Evolutionary conservation across 768 basidiomycete species (phyloP).

Genomic region (Lactifluus hygrophoroides): DNA sequence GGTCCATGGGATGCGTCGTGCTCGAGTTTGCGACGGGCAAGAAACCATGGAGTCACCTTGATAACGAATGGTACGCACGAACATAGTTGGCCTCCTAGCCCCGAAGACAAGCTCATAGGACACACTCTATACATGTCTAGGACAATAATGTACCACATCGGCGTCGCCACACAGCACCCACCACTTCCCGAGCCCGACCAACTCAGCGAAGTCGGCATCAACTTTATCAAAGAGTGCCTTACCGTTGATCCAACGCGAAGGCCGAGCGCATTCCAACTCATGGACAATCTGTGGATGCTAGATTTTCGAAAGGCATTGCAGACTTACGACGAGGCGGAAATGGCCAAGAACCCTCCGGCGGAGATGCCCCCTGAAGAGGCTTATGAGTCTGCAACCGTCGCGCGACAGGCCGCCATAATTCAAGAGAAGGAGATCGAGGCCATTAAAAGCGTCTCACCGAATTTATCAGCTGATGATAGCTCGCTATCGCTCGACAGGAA

Average conservation of each 20-base stretch:
- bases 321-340: slow-evolving; percentile 58
- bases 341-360: slow-evolving; percentile 39
- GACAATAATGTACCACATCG: slow-evolving; percentile 99
- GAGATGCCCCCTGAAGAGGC: slow-evolving; percentile 41
- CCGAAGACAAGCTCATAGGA: background rate
- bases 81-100: background rate
- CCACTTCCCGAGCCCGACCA: slow-evolving; percentile 89
- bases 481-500: background rate
- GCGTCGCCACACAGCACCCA: slow-evolving; percentile 93
- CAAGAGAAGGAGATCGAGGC: slow-evolving; percentile 55
- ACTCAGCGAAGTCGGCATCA: slow-evolving; percentile 81
- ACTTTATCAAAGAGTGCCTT: slow-evolving; percentile 88
- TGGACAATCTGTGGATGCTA: slow-evolving; percentile 86
- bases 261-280: slow-evolving; percentile 77
- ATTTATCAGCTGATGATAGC: slow-evolving; percentile 34
- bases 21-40: slow-evolving; percentile 93
- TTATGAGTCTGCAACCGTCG: slow-evolving; percentile 43
- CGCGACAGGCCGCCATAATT: slow-evolving; percentile 47
- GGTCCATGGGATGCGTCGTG: slow-evolving; percentile 97
- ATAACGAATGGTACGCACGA: slow-evolving; percentile 86
- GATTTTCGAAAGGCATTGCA: slow-evolving; percentile 66
- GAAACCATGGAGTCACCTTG: slow-evolving; percentile 97
- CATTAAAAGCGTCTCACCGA: slow-evolving; percentile 45
- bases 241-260: slow-evolving; percentile 78
- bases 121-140: no score